Base-by-base conservation (phyloP, 495 filamentous ascomycete genomes). In the Penicillium flavigenum region DNA sequence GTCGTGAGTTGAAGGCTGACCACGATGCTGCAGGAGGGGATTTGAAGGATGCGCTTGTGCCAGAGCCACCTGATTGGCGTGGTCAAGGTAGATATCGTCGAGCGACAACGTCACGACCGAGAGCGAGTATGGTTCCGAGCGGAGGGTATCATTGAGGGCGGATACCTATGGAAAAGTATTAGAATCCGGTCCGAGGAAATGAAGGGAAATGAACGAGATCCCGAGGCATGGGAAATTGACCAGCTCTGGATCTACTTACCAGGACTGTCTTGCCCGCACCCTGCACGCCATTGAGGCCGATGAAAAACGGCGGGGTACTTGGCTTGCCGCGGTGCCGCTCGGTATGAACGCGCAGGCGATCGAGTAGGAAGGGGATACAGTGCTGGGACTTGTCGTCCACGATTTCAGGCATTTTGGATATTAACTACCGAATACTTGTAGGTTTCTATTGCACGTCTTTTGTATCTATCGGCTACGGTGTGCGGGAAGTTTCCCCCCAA, bases 251-350 rank as follows among this genome's bases (percentile, higher is more conserved):
- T 26, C n/a, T 11, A 54, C 74, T 64, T 70, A 86, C 92, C 62
- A 97, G 79, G 4, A 92, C 92, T 1, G 92, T 93, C 74, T 98
- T 98, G 41, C 93, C 93, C 45, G 88, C 89, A 47, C 92, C 92
- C 70, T 96, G 92, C 16, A 95, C 76, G 42, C 79, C 84, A 62
- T 86, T 86, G 48, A 87, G 61, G 16, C 83, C 83, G 19, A 87
- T 67, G 67, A 86, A 83, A 66, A 86, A 81, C 31, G 83, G 81
- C 47, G 80, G 77, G 56, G 77, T 68, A 52, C n/a, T 39, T n/a
- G 36, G n/a, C 1, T 76, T 70, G 47, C 66, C 62, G 26, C 70
- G 63, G 58, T 72, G 64, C 47, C 67, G 68, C 45, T 62, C 63
- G 39, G 65, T 67, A 70, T 92, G 83, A 24, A 68, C 60, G 26